Base-by-base conservation (phyloP, 2,329 filamentous ascomycete genomes). In the Aphanoascus verrucosus region DNA sequence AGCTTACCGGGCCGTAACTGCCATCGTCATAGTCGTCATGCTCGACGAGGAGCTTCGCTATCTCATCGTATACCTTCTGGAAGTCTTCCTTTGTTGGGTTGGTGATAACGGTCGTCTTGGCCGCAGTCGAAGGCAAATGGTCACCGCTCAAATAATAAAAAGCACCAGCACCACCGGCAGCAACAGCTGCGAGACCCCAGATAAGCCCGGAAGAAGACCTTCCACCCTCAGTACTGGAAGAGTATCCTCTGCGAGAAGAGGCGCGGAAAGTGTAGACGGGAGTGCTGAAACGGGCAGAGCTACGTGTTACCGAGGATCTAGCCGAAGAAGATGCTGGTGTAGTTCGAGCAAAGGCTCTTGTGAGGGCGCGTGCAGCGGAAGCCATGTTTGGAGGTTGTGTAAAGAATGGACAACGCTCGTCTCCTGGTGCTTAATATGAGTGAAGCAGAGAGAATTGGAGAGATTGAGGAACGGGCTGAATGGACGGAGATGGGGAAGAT, bases 1-100 rank as follows among this genome's bases (percentile, higher is more conserved):
- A n/a, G 63, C 71, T 65, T 67, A 74, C 89, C 28, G 91, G 93
- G 54, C 89, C 91, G 68, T 94, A 97, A 75, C 86, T 93, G 62
- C 93, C 91, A 70, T 98, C 91, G 65, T 97, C 91, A 69, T 97
- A 97, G 61, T 96, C 85, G 63, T 93, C 88, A 67, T 94, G 83
- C 74, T 96, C 87, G 71, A 93, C 84, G 53, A 97, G 76, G 57
- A 78, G 78, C 65, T 77, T 73, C 53, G 91, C 90, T 63, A 97
- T 83, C 66, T 84, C 84, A 69, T 96, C 81, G 77, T 97, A 97
- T 52, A 97, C 88, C 72, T 87, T 85, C 77, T 96, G 89, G 77
- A 95, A 97, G 73, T 98, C 89, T 63, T 85, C 83, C 72, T 85
- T 82, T 65, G 80, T 85, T 57, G 89, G 88, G 49, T 75, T 80